Percentiles rank a stretch among this genome's conserved stretches.
These are phyloP conservation scores for Phytomonas francai DNA, from an alignment of 208 protist genomes.

Conservation along the genomic window DNA sequence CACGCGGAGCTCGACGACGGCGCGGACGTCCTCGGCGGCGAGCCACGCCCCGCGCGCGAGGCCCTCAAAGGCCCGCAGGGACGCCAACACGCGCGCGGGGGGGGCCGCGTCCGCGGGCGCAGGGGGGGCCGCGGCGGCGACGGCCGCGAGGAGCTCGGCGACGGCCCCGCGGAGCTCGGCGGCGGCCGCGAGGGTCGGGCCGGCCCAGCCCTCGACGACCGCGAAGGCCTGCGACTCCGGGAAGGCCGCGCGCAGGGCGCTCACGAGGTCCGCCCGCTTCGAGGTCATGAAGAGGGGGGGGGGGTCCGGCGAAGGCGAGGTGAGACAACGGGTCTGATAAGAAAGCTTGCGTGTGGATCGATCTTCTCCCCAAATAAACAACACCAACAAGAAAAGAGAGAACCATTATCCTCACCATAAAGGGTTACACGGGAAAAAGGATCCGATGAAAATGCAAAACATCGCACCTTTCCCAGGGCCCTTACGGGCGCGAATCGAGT, in stretches of 20 bases:
- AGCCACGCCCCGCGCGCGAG: conserved; percentile 31
- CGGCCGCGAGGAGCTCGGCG: conserved; percentile 10
- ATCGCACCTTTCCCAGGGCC: too few species aligned
- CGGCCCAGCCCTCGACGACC: conserved; percentile 46
- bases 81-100: conserved; percentile 23
- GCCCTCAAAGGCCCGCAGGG: conserved; percentile 45
- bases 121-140: conserved; percentile 15
- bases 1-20: conserved; percentile 63
- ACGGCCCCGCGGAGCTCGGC: conserved; percentile 19
- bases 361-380: too few species aligned
- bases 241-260: conserved; percentile 54
- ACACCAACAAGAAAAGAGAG: too few species aligned
- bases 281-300: conserved; percentile 33
- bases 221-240: conserved; percentile 36
- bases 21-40: conserved; percentile 45
- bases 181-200: conserved; percentile 20
- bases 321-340: background rate
- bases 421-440: too few species aligned
- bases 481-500: too few species aligned
- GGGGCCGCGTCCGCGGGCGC: conserved; percentile 13
- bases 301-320: background rate
- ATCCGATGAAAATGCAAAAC: too few species aligned
- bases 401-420: too few species aligned
- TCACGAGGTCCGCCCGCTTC: conserved; percentile 46
- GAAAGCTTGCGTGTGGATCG: background rate